Evolutionary conservation across 148 eudicot genomes (phyloP).

Genomic region (Camellia lanceoleosa): DNA sequence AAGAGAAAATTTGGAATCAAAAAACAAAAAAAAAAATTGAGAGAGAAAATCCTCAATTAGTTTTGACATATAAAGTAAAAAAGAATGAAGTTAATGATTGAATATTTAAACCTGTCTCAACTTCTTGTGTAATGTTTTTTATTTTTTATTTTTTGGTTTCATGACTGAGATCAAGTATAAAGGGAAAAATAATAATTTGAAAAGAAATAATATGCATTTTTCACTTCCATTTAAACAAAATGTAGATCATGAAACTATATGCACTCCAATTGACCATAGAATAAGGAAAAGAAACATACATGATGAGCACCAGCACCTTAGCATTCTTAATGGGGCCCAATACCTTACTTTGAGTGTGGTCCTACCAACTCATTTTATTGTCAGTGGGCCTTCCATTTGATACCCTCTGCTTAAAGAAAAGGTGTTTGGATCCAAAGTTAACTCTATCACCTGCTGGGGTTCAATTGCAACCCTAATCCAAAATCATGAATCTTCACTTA

Average conservation of each 20-base stretch:
- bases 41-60: too few species aligned
- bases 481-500: neutral
- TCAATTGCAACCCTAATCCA: neutral
- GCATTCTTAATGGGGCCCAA: conserved; percentile 23
- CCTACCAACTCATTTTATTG: conserved; percentile 25
- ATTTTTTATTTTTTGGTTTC: too few species aligned
- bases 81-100: neutral
- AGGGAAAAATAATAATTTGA: too few species aligned
- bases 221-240: neutral
- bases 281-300: conserved; percentile 8
- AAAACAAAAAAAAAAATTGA: too few species aligned
- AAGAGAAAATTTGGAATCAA: too few species aligned
- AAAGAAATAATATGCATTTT: neutral
- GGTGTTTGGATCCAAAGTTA: conserved; percentile 41
- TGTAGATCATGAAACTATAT: neutral
- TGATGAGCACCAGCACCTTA: conserved; percentile 28
- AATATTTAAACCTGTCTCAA: neutral
- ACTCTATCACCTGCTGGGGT: neutral
- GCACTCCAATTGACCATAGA: conserved; percentile 9
- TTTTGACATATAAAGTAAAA: neutral
- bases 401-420: conserved; percentile 21
- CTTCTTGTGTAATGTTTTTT: neutral
- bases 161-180: neutral
- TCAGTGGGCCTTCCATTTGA: conserved; percentile 19
- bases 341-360: conserved; percentile 20